These are phyloP conservation scores for Conticribra guillardii DNA, from an alignment of 108 stramenopile genomes.

Conservation along the genomic window DNA sequence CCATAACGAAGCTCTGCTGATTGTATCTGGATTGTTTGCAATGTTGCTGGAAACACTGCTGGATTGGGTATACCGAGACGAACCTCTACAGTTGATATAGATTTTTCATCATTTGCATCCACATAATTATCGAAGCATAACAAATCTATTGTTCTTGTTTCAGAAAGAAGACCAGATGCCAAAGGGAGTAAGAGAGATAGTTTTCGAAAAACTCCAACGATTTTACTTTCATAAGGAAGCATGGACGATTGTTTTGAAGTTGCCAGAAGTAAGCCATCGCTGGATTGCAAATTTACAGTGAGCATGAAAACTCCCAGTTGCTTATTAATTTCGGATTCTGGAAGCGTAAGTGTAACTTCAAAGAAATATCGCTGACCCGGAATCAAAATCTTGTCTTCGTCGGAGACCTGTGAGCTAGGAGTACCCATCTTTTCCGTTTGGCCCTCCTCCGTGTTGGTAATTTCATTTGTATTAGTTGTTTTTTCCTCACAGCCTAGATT, in stretches of 20 bases:
- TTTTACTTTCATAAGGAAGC: slow-evolving; percentile 73
- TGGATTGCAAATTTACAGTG: slow-evolving; percentile 51
- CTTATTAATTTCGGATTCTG: slow-evolving; percentile 69
- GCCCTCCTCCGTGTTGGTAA: too few species aligned
- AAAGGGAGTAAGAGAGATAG: slow-evolving; percentile 56
- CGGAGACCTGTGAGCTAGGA: too few species aligned
- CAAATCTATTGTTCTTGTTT: slow-evolving; percentile 64
- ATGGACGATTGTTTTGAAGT: slow-evolving; percentile 64
- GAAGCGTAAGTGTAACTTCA: slow-evolving; percentile 66
- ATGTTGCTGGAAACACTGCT: slow-evolving; percentile 51
- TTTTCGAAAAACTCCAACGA: slow-evolving; percentile 67
- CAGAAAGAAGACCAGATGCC: slow-evolving; percentile 64
- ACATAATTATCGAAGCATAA: slow-evolving; percentile 75
- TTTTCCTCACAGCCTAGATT: too few species aligned
- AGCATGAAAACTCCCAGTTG: slow-evolving; percentile 70
- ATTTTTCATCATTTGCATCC: slow-evolving; percentile 42
- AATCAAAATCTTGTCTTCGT: slow-evolving; percentile 35
- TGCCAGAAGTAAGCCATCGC: slow-evolving; percentile 59
- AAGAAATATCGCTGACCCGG: slow-evolving; percentile 61
- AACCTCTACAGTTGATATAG: slow-evolving; percentile 48
- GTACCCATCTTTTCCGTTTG: too few species aligned
- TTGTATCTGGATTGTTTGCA: slow-evolving; percentile 50
- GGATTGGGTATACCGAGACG: slow-evolving; percentile 35
- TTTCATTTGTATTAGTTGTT: too few species aligned
- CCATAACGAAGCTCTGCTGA: slow-evolving; percentile 71